phyloP scores from a whole-genome alignment of 306 rosid genomes.

The Cotoneaster glaucophyllus region DNA sequence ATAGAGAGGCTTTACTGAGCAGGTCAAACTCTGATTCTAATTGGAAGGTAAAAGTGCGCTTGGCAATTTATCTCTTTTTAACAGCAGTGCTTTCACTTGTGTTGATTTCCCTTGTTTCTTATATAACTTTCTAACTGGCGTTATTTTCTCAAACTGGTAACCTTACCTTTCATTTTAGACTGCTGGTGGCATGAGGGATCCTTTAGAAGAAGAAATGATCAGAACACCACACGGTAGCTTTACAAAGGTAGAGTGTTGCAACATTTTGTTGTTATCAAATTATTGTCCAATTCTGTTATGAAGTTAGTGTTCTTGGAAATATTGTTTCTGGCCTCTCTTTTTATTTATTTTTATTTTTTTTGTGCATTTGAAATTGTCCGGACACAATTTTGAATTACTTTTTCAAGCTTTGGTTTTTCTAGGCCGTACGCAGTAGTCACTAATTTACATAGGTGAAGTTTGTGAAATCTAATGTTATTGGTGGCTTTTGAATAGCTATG shows the following conservation, averaged over 20 bases:
- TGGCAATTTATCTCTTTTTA: slow-evolving; percentile 1
- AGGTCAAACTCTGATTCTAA: slow-evolving; percentile 20
- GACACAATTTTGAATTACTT: background rate
- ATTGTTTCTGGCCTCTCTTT: background rate
- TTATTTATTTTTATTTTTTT: background rate
- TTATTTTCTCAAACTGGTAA: background rate
- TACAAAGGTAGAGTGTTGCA: slow-evolving; percentile 38
- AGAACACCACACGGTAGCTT: slow-evolving; percentile 39
- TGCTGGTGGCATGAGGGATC: slow-evolving; percentile 42
- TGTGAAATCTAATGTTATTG: background rate
- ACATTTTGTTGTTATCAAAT: background rate
- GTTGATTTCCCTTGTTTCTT: background rate
- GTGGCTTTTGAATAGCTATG: background rate
- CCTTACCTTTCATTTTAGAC: slow-evolving; percentile 31
- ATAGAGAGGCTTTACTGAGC: slow-evolving; percentile 47
- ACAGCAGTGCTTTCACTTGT: background rate
- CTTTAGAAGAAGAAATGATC: slow-evolving; percentile 23
- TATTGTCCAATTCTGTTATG: background rate
- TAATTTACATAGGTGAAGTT: background rate
- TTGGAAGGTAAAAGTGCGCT: slow-evolving; percentile 44
- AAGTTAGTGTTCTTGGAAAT: background rate
- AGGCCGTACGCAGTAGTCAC: background rate
- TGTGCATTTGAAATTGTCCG: background rate
- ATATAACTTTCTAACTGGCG: background rate
- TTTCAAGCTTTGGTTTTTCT: background rate